A percentile compares a stretch with the other conserved stretches of the same genome.
These are phyloP conservation scores for Gilbertella persicaria DNA, from an alignment of 371 early-diverging fungal genomes.

Conservation along the genomic window DNA sequence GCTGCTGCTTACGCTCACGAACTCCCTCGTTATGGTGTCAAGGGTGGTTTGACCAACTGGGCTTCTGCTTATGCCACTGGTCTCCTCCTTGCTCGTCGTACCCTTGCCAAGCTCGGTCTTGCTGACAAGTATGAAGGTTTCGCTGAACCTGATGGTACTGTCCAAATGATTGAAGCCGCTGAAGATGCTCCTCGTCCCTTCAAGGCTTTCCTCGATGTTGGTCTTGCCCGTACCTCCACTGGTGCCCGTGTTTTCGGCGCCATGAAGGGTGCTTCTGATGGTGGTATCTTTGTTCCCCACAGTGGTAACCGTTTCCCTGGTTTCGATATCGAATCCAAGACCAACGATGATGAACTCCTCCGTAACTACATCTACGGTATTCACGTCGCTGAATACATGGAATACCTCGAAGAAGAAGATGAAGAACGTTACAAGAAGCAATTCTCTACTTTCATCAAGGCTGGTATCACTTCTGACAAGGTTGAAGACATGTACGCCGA, in stretches of 20 bases:
- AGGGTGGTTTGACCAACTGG: slow-evolving; percentile 99
- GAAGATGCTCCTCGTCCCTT: slow-evolving; percentile 98
- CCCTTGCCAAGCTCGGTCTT: slow-evolving; percentile 94
- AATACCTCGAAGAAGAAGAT: slow-evolving; percentile 97
- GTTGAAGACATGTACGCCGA: slow-evolving; percentile 96
- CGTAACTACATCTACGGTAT: slow-evolving; percentile 99
- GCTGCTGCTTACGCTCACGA: slow-evolving; percentile 99
- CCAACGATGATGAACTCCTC: slow-evolving; percentile 94
- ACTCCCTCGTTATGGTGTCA: slow-evolving; percentile 97
- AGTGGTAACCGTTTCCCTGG: slow-evolving; percentile 98
- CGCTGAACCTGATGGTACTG: slow-evolving; percentile 92
- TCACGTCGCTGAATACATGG: slow-evolving; percentile 99
- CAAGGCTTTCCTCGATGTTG: slow-evolving; percentile 99
- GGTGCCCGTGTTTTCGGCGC: slow-evolving; percentile 99
- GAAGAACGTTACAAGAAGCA: slow-evolving; percentile 98
- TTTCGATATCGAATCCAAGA: slow-evolving; percentile 89
- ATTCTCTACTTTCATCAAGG: slow-evolving; percentile 96
- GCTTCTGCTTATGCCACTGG: slow-evolving; percentile 99
- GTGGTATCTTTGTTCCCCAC: slow-evolving; percentile 99
- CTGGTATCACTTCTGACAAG: slow-evolving; percentile 89
- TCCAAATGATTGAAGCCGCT: slow-evolving; percentile 87
- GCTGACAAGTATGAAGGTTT: slow-evolving; percentile 96
- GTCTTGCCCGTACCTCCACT: slow-evolving; percentile 98
- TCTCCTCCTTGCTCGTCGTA: slow-evolving; percentile 97
- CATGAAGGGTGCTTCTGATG: slow-evolving; percentile 99